phyloP scores from a whole-genome alignment of 768 basidiomycete species.

The Tricholoma hemisulphureum region DNA sequence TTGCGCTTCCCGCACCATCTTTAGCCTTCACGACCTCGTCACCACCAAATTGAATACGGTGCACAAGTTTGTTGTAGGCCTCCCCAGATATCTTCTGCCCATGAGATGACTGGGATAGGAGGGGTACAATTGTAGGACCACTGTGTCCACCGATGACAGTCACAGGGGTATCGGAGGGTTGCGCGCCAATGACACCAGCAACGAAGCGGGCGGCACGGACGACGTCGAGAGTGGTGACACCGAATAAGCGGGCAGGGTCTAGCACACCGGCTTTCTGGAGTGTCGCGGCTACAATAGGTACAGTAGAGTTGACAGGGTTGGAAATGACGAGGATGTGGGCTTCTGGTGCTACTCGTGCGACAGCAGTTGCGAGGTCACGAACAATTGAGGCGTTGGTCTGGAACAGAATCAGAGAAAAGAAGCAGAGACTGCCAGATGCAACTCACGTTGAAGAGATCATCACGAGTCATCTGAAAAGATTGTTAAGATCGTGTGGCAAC shows the following conservation, averaged over 20 bases:
- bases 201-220: slow-evolving; percentile 95
- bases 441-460: slow-evolving; percentile 92
- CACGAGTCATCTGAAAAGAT: slow-evolving; percentile 80
- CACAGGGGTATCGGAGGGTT: slow-evolving; percentile 66
- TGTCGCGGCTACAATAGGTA: slow-evolving; percentile 92
- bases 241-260: slow-evolving; percentile 86
- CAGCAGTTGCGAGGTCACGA: slow-evolving; percentile 87
- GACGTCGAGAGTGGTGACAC: slow-evolving; percentile 97
- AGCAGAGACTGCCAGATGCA: not conserved
- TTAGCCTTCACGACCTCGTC: slow-evolving; percentile 99
- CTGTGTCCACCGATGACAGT: slow-evolving; percentile 96
- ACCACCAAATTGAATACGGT: slow-evolving; percentile 97
- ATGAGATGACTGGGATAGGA: slow-evolving; percentile 77
- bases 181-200: slow-evolving; percentile 59
- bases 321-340: slow-evolving; percentile 97
- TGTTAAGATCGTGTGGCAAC: slow-evolving; percentile 15
- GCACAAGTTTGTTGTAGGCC: slow-evolving; percentile 71
- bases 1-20: slow-evolving; percentile 91
- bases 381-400: slow-evolving; percentile 98
- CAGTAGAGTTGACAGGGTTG: slow-evolving; percentile 98
- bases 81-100: slow-evolving; percentile 78
- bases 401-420: slow-evolving; percentile 1
- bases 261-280: slow-evolving; percentile 91
- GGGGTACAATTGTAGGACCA: slow-evolving; percentile 95
- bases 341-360: slow-evolving; percentile 81